phyloP scores from a whole-genome alignment of 73 alveolate genomes.

The Paramecium sexaurelia region DNA sequence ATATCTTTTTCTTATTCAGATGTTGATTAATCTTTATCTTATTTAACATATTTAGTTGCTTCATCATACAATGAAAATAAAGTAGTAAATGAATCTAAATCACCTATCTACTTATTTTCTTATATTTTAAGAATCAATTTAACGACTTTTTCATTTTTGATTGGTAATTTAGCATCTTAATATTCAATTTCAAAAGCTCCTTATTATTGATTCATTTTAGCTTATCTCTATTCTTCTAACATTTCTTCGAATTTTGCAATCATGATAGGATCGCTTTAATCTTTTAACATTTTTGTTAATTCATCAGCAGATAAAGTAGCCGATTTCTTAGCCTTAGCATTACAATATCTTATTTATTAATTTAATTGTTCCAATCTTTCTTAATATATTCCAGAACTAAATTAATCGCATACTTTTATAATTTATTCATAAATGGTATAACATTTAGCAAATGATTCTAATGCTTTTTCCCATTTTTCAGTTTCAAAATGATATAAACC shows the following conservation, averaged over 20 bases:
- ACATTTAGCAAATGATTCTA: conserved; percentile 41
- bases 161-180: conserved; percentile 62
- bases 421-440: conserved; percentile 47
- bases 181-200: conserved; percentile 64
- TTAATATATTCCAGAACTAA: neutral
- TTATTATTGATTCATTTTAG: neutral
- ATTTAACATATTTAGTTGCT: conserved; percentile 17
- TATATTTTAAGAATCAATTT: conserved; percentile 31
- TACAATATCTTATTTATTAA: conserved; percentile 44
- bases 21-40: conserved; percentile 54
- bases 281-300: conserved; percentile 7
- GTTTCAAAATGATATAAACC: conserved; percentile 40
- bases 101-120: conserved; percentile 34
- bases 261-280: conserved; percentile 33
- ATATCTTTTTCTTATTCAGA: conserved; percentile 61
- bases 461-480: conserved; percentile 47
- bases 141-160: conserved; percentile 61
- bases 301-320: conserved; percentile 14
- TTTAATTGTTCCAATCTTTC: conserved; percentile 38
- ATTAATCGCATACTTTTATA: conserved; percentile 47
- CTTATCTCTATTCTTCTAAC: conserved; percentile 39
- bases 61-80: conserved; percentile 60
- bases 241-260: conserved; percentile 31
- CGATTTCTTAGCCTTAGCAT: conserved; percentile 41
- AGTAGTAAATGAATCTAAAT: conserved; percentile 33